Conservation (phyloP, 192 early-diverging fungal species). For the Gigaspora rosea region DNA sequence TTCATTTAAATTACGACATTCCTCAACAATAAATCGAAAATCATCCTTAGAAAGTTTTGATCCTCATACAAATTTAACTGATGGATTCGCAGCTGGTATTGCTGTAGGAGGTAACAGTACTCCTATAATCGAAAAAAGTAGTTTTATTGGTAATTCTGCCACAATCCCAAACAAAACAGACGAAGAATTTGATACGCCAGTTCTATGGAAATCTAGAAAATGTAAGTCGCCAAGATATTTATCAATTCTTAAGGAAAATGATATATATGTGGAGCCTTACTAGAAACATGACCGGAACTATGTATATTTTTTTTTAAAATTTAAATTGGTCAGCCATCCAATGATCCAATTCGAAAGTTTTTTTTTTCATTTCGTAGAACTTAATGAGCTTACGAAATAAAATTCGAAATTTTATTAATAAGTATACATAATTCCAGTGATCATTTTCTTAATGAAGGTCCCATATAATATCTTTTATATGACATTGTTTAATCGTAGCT, state of each 20-base stretch:
- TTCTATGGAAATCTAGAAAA: slow-evolving; percentile 52
- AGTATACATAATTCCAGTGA: too few relatives aligned
- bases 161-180: neutral
- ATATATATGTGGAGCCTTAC: neutral
- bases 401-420: too few relatives aligned
- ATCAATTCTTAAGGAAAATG: neutral
- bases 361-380: too few relatives aligned
- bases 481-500: too few relatives aligned
- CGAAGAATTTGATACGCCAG: slow-evolving; percentile 43
- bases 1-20: slow-evolving; percentile 26
- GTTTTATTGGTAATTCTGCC: slow-evolving; percentile 19
- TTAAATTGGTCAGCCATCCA: too few relatives aligned
- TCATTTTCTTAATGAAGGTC: too few relatives aligned
- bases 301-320: too few relatives aligned
- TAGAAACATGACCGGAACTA: too few relatives aligned
- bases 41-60: slow-evolving; percentile 3
- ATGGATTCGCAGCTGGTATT: too few relatives aligned
- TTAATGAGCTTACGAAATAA: too few relatives aligned
- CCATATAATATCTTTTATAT: too few relatives aligned
- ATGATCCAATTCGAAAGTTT: too few relatives aligned
- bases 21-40: slow-evolving; percentile 23
- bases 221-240: slow-evolving; percentile 29
- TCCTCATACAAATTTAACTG: neutral
- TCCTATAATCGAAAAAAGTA: neutral
- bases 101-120: neutral